Evolutionary conservation across 345 rosid genomes (phyloP), one percentile per base, ranked within the genome.

Genomic region (Eutrema japonicum): DNA sequence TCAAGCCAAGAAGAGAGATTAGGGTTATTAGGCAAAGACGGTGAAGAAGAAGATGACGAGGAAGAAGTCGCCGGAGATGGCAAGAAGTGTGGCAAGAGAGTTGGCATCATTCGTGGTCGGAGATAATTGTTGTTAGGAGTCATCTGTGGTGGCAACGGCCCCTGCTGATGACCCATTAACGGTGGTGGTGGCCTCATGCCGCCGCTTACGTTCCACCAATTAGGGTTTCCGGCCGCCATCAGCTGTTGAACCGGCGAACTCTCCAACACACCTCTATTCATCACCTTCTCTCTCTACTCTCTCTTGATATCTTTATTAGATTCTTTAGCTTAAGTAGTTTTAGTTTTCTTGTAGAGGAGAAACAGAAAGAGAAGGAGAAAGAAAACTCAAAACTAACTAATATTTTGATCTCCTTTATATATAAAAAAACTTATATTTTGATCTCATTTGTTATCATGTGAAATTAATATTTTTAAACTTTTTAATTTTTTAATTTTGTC

Each of bases 141-240:
- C 77, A 66, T 73, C 10, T 61, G 74, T 61, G 75, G 78, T n/a
- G 64, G 81, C 48, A 56, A 55, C 3, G 61, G 53, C 16, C 14
- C 72, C 10, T 76, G 80, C 10, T 84, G 89, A 59, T 75, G 83
- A 61, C 72, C 47, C 47, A 38, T 33, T 61, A 75, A 41, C 38
- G 81, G 85, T 60, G 82, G 80, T 16, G 93, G 90, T 50, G 92
- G 89, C 72, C 87, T 82, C 87, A 69, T 82, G 50, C 74, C 81
- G 68, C 78, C 84, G 80, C 81, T 88, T 72, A 81, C 86, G 80
- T 77, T 88, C 94, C 96, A 89, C 92, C 85, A 87, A 70, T 80
- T 92, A 84, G 91, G 91, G 92, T 85, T 92, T 73, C 91, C 94
- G 73, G 92, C 85, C 53, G 88, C 79, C 86, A 87, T 85, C 83